phyloP scores from a whole-genome alignment of 129 eudicot species.

The Mikania micrantha region DNA sequence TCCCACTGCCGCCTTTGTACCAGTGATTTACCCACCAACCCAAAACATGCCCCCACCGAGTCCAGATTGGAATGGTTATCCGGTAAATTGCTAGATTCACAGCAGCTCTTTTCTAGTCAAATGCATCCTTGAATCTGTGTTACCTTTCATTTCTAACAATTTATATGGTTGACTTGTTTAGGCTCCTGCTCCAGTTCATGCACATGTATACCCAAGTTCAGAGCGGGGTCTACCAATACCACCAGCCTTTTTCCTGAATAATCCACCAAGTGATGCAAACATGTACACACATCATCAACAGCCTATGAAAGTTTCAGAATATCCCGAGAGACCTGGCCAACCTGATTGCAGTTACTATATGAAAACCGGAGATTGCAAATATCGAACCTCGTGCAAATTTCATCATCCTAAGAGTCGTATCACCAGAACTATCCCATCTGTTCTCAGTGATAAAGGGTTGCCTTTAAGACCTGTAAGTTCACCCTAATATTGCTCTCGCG shows the following conservation, averaged over 20 bases:
- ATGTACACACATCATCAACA: constrained; percentile 38
- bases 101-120: background rate
- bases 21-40: constrained; percentile 42
- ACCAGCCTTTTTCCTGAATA: constrained; percentile 61
- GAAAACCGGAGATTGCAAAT: constrained; percentile 88
- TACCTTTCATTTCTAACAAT: background rate
- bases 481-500: constrained; percentile 1
- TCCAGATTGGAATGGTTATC: constrained; percentile 68
- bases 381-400: constrained; percentile 60
- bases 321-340: constrained; percentile 89
- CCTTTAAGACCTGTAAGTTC: constrained; percentile 92
- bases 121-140: too few species aligned
- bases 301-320: constrained; percentile 42
- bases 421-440: constrained; percentile 28
- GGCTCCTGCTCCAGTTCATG: constrained; percentile 37
- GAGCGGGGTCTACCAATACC: constrained; percentile 65
- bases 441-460: constrained; percentile 71
- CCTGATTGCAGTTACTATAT: constrained; percentile 80
- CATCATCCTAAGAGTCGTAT: constrained; percentile 69
- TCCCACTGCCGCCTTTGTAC: constrained; percentile 40
- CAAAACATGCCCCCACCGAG: constrained; percentile 42
- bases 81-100: constrained; percentile 42
- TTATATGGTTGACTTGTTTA: constrained; percentile 20
- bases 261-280: constrained; percentile 43
- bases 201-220: constrained; percentile 40